Base-by-base conservation (phyloP, 176 grass and related monocot genomes). In the Oryza australiensis region DNA sequence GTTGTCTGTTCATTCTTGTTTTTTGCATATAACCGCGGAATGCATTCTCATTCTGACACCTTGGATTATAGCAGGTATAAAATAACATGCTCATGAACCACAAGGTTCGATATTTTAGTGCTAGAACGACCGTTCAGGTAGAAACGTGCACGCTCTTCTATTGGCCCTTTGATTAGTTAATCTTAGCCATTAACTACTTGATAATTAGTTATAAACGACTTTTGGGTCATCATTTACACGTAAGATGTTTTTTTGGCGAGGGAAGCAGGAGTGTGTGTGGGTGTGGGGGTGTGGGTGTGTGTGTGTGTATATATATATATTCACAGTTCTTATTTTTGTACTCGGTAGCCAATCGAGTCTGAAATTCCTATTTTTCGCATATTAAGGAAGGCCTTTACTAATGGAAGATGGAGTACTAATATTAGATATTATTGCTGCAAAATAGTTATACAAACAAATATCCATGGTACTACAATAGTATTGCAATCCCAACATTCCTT, bases 21-120 rank as follows among this genome's bases (percentile, higher is more conserved):
- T 67, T 63, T 69, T 49, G n/a, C 64, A 12, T 11, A 14, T 15
- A 28, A 4, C 57, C 43, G 71, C 71, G 12, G 35, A 40, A 34
- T 70, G 71, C 23, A 40, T 55, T 82, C 51, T 80, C 23, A 53
- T 49, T 88, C 64, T 51, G 70, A 88, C 86, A 73, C 22, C 14
- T n/a, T 43, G 80, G 43, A 34, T 79, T 64, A n/a, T n/a, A 68
- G 59, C 45, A 66, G 13, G 5, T 40, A 80, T 64, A 77, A 69
- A 80, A 69, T 70, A 69, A 9, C 69, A 80, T 38, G 18, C 76
- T 64, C 71, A 26, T 76, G 82, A 34, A 55, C 71, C 77, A 32
- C 82, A 80, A 64, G 51, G 70, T 16, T 67, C 8, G 16, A 75
- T 80, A 60, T 60, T 60, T 8, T 60, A 60, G 49, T 60, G 24